Percentiles rank a stretch among this genome's conserved stretches.
Conservation (phyloP, 148 eudicot species). For the Linanthus parryae region DNA sequence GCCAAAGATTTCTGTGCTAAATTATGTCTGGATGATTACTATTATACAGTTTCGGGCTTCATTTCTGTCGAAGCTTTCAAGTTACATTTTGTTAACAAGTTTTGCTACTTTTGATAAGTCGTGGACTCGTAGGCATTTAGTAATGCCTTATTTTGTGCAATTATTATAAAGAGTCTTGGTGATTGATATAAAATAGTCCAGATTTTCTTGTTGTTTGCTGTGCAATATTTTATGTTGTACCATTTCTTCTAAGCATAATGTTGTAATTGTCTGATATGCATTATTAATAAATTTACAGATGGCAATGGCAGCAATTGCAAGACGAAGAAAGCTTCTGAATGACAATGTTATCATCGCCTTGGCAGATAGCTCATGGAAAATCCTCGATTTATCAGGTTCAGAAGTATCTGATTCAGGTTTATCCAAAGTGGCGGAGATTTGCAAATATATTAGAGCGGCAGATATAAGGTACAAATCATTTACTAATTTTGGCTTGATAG, state of each 20-base stretch:
- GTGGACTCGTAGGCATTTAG: no score
- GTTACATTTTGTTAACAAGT: no score
- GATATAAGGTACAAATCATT: conserved; percentile 84
- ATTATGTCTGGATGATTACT: no score
- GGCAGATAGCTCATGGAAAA: conserved; percentile 75
- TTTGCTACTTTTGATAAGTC: no score
- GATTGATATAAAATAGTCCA: no score
- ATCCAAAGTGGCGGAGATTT: conserved; percentile 50
- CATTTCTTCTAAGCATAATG: no score
- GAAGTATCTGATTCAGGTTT: conserved; percentile 83
- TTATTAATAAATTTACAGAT: conserved; percentile 30
- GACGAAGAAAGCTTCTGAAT: conserved; percentile 65
- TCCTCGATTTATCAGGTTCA: conserved; percentile 79
- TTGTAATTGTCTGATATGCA: conserved; percentile 4
- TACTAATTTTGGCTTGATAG: no score
- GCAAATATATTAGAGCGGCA: conserved; percentile 57
- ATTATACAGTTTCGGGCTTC: no score
- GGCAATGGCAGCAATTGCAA: conserved; percentile 79
- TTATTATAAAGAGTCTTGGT: no score
- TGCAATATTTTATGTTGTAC: neutral
- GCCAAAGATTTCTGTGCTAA: no score
- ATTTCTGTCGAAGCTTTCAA: no score
- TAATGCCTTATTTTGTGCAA: no score
- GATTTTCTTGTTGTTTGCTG: neutral
- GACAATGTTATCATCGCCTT: conserved; percentile 62